Conservation (phyloP, 2,329 filamentous ascomycete genomes). For the Cladobotryum mycophilum region DNA sequence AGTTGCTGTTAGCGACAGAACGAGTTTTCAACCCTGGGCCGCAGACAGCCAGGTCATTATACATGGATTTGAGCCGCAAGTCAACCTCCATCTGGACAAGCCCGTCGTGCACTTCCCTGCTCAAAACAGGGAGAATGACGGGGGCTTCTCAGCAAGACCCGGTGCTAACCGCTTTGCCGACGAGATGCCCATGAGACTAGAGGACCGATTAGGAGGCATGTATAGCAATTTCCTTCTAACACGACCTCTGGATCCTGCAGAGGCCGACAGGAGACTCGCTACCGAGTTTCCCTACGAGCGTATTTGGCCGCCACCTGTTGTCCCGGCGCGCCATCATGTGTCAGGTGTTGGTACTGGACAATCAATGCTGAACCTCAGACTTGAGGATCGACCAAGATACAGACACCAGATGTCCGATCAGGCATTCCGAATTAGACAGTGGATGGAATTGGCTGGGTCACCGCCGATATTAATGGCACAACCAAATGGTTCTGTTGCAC, state of each 20-base stretch:
- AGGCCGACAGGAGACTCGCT: constrained; percentile 25
- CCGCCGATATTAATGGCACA: constrained; percentile 25
- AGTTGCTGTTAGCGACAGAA: constrained; percentile 54
- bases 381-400: constrained; percentile 36
- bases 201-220: constrained; percentile 41
- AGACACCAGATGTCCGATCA: constrained; percentile 58
- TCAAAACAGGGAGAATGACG: constrained; percentile 17
- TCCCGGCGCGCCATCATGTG: constrained; percentile 58
- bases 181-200: constrained; percentile 48
- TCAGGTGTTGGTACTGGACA: constrained; percentile 25
- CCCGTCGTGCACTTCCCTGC: constrained; percentile 56
- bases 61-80: constrained; percentile 62
- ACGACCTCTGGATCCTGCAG: constrained; percentile 37
- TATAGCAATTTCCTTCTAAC: constrained; percentile 65
- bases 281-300: constrained; percentile 39
- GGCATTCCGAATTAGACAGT: constrained; percentile 68
- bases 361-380: constrained; percentile 19
- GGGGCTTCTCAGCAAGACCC: constrained; percentile 15
- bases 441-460: constrained; percentile 58
- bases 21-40: constrained; percentile 57
- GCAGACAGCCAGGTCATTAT: constrained; percentile 61
- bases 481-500: constrained; percentile 15
- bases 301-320: constrained; percentile 70
- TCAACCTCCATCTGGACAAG: constrained; percentile 67
- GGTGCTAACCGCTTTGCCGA: constrained; percentile 37